Evolutionary conservation across 768 basidiomycete species (phyloP).

Genomic region (Sistotremastrum niveocremeum): DNA sequence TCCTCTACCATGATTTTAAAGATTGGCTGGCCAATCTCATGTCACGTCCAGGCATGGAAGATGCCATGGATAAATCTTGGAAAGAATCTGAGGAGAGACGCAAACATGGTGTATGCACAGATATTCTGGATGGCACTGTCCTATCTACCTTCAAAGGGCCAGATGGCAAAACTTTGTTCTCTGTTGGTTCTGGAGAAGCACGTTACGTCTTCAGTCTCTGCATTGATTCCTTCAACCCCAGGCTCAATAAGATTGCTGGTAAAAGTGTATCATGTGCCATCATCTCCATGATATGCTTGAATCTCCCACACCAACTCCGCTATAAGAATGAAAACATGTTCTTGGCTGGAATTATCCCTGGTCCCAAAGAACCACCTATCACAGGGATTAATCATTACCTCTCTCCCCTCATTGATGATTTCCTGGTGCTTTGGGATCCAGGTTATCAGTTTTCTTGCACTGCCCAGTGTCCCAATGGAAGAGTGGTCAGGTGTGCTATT

Average conservation of each 20-base stretch:
- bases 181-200: conserved; percentile 2
- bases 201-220: conserved; percentile 5
- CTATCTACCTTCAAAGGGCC: conserved; percentile 12
- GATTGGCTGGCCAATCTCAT: too few species aligned
- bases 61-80: conserved; percentile 10
- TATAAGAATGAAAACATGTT: conserved; percentile 16
- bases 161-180: conserved; percentile 19
- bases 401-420: too few species aligned
- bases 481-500: conserved; percentile 17
- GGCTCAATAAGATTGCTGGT: conserved; percentile 24
- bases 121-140: conserved; percentile 19
- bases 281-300: conserved; percentile 21
- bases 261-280: conserved; percentile 22
- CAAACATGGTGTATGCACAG: conserved; percentile 6
- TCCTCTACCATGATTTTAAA: too few species aligned
- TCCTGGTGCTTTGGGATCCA: too few species aligned
- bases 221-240: conserved; percentile 4
- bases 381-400: not conserved
- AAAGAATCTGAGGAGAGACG: not conserved
- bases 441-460: too few species aligned
- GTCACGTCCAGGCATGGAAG: conserved; percentile 13
- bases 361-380: conserved; percentile 14
- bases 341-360: conserved; percentile 15
- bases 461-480: conserved; percentile 15
- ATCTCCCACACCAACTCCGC: conserved; percentile 18